Base-by-base conservation (phyloP, 2,329 filamentous ascomycete species). In the Penicillium sp. region DNA sequence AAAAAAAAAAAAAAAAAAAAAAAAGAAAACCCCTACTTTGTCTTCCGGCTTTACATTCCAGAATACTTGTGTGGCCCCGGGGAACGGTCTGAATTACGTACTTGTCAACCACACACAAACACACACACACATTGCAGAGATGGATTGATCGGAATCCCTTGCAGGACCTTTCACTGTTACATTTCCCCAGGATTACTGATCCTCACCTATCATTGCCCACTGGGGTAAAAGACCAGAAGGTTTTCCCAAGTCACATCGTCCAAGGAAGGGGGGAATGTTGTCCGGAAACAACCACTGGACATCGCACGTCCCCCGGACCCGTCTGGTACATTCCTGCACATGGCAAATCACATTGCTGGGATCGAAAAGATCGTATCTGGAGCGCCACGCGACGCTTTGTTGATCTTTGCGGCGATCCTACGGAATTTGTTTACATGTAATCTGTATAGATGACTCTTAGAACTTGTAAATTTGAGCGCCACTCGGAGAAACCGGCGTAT, bases 361-460 rank as follows among this genome's bases (percentile, higher is more conserved):
- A 61, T 63, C 58, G 58, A 58, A 54, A 54, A 52, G 44, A 61
- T 61, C 56, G 48, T n/a, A 55, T 56, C 42, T 43, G 11, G 50
- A 44, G 40, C 50, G 56, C 63, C 63, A 65, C 61, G 63, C 63
- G 61, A 59, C 37, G 39, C 57, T 50, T 40, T 22, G 61, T 26
- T 46, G 54, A 61, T 58, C 54, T 40, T 39, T 52, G 31, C 48
- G 32, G 40, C 34, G 31, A 53, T 39, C 34, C 22, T 5, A 14
- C 16, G 5, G 13, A 24, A 34, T 32, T 24, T 26, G 38, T 32
- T 26, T 26, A 44, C 37, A 18, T 50, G 37, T 34, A 16, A 16
- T 16, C 39, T 42, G 16, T 26, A n/a, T 18, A 38, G 35, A 26
- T n/a, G 29, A 34, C 20, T 34, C 43, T 24, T 46, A 0, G 14